phyloP scores from a whole-genome alignment of 192 early-diverging fungal genomes.

The Podila clonocystis region DNA sequence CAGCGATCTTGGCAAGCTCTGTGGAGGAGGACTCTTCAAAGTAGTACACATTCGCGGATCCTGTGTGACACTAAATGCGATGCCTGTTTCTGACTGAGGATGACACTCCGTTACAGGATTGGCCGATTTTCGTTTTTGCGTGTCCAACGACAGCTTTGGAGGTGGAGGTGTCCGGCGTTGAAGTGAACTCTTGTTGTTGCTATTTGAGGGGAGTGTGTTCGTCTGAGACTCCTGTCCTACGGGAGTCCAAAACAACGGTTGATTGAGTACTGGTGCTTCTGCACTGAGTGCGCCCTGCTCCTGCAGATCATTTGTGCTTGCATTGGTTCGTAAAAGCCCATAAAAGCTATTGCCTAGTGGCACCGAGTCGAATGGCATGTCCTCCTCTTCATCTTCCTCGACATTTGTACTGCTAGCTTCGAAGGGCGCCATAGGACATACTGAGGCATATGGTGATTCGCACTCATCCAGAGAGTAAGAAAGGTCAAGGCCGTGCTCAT shows the following conservation, averaged over 20 bases:
- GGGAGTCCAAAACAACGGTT: background rate
- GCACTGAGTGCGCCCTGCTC: too few relatives aligned
- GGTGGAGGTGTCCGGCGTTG: too few relatives aligned
- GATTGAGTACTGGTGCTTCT: background rate
- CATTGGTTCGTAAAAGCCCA: background rate
- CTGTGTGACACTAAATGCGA: too few relatives aligned
- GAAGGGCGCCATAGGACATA: background rate
- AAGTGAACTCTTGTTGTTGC: too few relatives aligned
- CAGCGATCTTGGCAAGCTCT: background rate
- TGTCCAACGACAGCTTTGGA: too few relatives aligned
- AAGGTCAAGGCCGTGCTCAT: background rate
- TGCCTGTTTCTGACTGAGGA: too few relatives aligned
- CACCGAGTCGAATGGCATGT: too few relatives aligned
- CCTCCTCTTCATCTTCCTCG: background rate
- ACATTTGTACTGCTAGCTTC: background rate
- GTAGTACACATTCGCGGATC: background rate
- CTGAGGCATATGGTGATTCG: background rate
- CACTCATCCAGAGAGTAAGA: background rate
- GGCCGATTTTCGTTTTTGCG: too few relatives aligned
- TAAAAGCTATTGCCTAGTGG: background rate
- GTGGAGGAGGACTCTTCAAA: constrained; percentile 2
- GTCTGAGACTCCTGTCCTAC: too few relatives aligned
- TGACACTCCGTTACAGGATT: too few relatives aligned
- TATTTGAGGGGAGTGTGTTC: too few relatives aligned
- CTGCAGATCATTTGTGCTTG: background rate